Percentiles rank a stretch among this genome's conserved stretches.
phyloP scores from a whole-genome alignment of 768 basidiomycete genomes.

The Albatrellus ellisii region DNA sequence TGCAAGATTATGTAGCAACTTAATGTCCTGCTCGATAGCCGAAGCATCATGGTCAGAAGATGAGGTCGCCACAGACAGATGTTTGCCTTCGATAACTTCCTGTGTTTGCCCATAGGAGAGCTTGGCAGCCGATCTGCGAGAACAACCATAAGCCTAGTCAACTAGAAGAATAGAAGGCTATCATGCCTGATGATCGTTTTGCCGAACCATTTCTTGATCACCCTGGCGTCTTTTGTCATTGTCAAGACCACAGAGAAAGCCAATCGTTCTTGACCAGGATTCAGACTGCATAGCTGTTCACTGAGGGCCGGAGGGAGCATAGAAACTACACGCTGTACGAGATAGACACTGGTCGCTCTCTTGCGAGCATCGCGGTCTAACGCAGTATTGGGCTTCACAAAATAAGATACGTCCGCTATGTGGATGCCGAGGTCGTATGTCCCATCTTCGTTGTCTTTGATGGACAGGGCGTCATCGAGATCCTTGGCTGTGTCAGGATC shows the following conservation, averaged over 20 bases:
- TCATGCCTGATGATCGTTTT: slow-evolving; percentile 82
- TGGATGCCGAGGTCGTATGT: slow-evolving; percentile 92
- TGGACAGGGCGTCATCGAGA: slow-evolving; percentile 88
- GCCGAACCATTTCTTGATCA: slow-evolving; percentile 86
- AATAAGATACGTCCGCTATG: slow-evolving; percentile 91
- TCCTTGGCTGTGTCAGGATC: slow-evolving; percentile 87
- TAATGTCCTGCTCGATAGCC: slow-evolving; percentile 69
- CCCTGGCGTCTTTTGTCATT: slow-evolving; percentile 65
- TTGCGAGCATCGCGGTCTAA: slow-evolving; percentile 97
- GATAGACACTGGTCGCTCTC: slow-evolving; percentile 92
- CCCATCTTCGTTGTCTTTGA: slow-evolving; percentile 83
- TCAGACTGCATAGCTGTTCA: slow-evolving; percentile 87
- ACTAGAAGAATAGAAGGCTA: neutral
- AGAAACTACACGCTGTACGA: slow-evolving; percentile 90
- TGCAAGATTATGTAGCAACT: slow-evolving; percentile 51
- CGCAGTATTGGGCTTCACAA: slow-evolving; percentile 92
- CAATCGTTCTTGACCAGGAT: slow-evolving; percentile 79
- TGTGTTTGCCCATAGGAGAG: slow-evolving; percentile 77
- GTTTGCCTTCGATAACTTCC: slow-evolving; percentile 62
- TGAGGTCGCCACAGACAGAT: slow-evolving; percentile 39
- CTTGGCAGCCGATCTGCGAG: slow-evolving; percentile 66
- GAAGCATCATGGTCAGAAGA: slow-evolving; percentile 40
- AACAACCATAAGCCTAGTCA: neutral
- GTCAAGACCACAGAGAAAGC: slow-evolving; percentile 87
- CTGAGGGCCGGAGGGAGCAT: slow-evolving; percentile 94